phyloP scores from a whole-genome alignment of 2,329 filamentous ascomycete species.

The Xylariales sp. region DNA sequence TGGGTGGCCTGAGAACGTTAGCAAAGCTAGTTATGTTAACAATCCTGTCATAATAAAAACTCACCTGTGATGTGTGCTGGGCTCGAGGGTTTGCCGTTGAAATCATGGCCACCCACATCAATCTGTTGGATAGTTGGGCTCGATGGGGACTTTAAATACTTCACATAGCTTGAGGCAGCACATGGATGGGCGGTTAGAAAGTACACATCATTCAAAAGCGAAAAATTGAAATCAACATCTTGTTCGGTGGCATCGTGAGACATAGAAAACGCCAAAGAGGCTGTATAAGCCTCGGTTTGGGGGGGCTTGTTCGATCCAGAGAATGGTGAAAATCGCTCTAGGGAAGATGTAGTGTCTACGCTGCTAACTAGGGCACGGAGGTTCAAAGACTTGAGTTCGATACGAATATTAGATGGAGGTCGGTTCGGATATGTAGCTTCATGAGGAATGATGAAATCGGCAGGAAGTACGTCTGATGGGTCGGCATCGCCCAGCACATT shows the following conservation, averaged over 20 bases:
- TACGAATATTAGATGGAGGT: slow-evolving; percentile 59
- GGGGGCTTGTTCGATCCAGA: slow-evolving; percentile 50
- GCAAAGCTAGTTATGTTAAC: slow-evolving; percentile 5
- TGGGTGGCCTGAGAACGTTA: slow-evolving; percentile 63
- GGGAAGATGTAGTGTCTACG: slow-evolving; percentile 58
- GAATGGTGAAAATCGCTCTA: slow-evolving; percentile 54
- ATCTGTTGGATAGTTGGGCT: slow-evolving; percentile 70
- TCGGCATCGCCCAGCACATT: slow-evolving; percentile 69
- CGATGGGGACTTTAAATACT: slow-evolving; percentile 68
- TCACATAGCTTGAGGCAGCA: slow-evolving; percentile 66
- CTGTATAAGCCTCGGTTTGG: slow-evolving; percentile 54
- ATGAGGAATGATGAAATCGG: slow-evolving; percentile 71
- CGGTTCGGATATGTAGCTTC: slow-evolving; percentile 64
- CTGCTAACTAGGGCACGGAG: slow-evolving; percentile 59
- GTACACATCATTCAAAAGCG: slow-evolving; percentile 68
- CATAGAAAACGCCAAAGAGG: slow-evolving; percentile 56
- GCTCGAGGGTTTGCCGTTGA: slow-evolving; percentile 58
- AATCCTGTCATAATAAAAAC: slow-evolving; percentile 33
- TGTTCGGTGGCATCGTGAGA: slow-evolving; percentile 55
- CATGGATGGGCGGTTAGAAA: slow-evolving; percentile 76
- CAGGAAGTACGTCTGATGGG: slow-evolving; percentile 64
- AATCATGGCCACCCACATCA: slow-evolving; percentile 61
- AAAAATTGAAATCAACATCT: slow-evolving; percentile 55
- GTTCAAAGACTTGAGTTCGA: slow-evolving; percentile 64
- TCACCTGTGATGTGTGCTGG: slow-evolving; percentile 62